These are phyloP conservation scores for Neurospora sp. DNA, from an alignment of 495 filamentous ascomycete genomes.

Conservation along the genomic window DNA sequence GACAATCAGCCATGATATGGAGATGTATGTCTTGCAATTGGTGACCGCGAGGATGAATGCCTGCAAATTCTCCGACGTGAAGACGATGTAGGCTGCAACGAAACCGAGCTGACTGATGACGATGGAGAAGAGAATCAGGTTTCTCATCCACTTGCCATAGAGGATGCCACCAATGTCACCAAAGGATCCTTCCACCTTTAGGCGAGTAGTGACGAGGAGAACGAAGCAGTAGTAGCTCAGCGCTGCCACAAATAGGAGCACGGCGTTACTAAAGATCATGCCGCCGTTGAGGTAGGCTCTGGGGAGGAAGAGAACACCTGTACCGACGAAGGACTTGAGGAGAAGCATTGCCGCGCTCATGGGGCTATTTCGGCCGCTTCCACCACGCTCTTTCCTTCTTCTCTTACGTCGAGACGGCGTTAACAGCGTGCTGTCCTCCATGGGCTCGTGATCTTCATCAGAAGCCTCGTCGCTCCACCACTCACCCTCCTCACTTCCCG, in stretches of 20 bases:
- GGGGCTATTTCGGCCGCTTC: slow-evolving; percentile 59
- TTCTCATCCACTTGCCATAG: slow-evolving; percentile 85
- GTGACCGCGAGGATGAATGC: slow-evolving; percentile 82
- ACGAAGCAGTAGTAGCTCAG: slow-evolving; percentile 97
- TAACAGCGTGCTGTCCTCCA: slow-evolving; percentile 74
- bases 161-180: slow-evolving; percentile 90
- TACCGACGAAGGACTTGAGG: slow-evolving; percentile 95
- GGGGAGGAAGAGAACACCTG: slow-evolving; percentile 92
- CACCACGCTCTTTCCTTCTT: slow-evolving; percentile 59
- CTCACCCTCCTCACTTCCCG: slow-evolving; percentile 48
- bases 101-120: slow-evolving; percentile 93
- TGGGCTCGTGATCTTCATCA: slow-evolving; percentile 59
- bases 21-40: slow-evolving; percentile 67
- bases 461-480: slow-evolving; percentile 38
- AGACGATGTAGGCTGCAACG: slow-evolving; percentile 95
- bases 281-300: slow-evolving; percentile 89
- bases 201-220: slow-evolving; percentile 73
- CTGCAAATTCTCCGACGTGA: slow-evolving; percentile 90
- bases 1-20: slow-evolving; percentile 80
- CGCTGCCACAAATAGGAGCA: slow-evolving; percentile 70
- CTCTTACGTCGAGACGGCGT: slow-evolving; percentile 61
- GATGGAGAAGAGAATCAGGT: slow-evolving; percentile 78
- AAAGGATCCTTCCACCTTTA: slow-evolving; percentile 80
- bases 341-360: slow-evolving; percentile 71
- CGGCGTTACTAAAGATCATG: slow-evolving; percentile 91